These are phyloP conservation scores for Leishmania martiniquensis DNA, from an alignment of 208 protist species.

Conservation along the genomic window DNA sequence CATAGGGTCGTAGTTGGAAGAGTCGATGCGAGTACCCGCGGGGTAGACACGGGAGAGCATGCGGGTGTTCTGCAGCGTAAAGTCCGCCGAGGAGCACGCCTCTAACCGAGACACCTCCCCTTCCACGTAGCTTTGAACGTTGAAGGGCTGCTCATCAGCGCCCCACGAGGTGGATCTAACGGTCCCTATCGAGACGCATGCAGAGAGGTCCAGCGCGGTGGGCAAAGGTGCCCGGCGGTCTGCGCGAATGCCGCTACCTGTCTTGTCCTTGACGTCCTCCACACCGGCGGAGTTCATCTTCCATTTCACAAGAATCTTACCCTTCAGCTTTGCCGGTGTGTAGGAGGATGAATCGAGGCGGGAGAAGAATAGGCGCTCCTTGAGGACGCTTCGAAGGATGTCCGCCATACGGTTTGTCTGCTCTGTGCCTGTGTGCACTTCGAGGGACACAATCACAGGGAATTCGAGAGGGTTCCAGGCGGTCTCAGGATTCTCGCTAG, in stretches of 20 bases:
- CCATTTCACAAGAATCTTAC: conserved; percentile 77
- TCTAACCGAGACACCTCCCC: conserved; percentile 29
- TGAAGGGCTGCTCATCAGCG: conserved; percentile 36
- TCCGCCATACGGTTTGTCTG: conserved; percentile 73
- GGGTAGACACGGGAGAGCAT: conserved; percentile 94
- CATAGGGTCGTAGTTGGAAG: conserved; percentile 93
- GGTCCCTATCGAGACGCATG: conserved; percentile 48
- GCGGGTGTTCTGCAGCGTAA: conserved; percentile 59
- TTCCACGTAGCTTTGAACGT: conserved; percentile 69
- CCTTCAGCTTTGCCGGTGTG: conserved; percentile 52
- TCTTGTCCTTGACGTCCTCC: conserved; percentile 41
- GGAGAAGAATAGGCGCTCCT: conserved; percentile 25
- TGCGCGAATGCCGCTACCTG: conserved; percentile 39
- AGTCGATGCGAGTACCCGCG: conserved; percentile 85
- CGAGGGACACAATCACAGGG: conserved; percentile 85
- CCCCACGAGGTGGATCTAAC: conserved; percentile 48
- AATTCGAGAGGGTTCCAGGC: conserved; percentile 50
- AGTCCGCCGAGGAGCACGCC: conserved; percentile 17
- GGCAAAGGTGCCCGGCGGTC: conserved; percentile 15
- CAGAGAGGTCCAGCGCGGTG: conserved; percentile 28
- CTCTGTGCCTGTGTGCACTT: conserved; percentile 71
- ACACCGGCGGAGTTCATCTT: conserved; percentile 45
- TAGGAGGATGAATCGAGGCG: conserved; percentile 24
- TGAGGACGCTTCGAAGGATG: conserved; percentile 16
- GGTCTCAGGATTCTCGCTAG: not conserved